Evolutionary conservation across 2,329 filamentous ascomycete genomes (phyloP).

Genomic region (Talaromyces atroroseus): DNA sequence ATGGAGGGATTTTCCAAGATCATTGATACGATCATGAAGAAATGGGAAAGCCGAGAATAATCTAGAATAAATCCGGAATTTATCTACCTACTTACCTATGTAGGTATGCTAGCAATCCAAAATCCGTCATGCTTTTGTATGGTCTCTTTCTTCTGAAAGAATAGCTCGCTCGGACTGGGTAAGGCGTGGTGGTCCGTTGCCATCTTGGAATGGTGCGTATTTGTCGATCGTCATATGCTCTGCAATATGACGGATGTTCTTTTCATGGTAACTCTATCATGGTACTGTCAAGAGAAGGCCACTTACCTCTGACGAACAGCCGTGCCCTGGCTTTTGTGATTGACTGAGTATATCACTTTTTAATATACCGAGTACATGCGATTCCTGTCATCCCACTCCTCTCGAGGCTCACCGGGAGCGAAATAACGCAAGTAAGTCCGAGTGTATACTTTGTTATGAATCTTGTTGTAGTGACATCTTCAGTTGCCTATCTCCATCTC

Average conservation of each 20-base stretch:
- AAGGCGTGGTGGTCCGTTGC: conserved; percentile 14
- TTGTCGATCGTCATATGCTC: conserved; percentile 24
- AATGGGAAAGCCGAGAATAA: conserved; percentile 28
- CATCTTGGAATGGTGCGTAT: conserved; percentile 20
- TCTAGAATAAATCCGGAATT: not conserved
- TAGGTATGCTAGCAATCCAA: not conserved
- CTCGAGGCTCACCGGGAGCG: conserved; percentile 15
- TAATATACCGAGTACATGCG: conserved; percentile 16
- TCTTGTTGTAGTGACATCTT: conserved; percentile 10
- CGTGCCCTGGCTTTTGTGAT: conserved; percentile 7
- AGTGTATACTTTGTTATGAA: conserved; percentile 14
- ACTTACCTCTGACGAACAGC: conserved; percentile 18
- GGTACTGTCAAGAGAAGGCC: not conserved
- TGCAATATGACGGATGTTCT: not conserved
- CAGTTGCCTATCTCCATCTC: conserved; percentile 14
- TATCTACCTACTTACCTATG: not conserved
- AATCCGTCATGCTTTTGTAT: not conserved
- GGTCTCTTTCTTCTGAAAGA: not conserved
- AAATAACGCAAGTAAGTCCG: conserved; percentile 14
- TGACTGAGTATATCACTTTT: conserved; percentile 17
- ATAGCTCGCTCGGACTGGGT: not conserved
- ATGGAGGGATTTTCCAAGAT: conserved; percentile 79
- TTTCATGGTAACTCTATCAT: too few species aligned
- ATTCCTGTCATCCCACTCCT: conserved; percentile 18
- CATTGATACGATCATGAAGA: conserved; percentile 61